Base-by-base conservation (phyloP, 495 filamentous ascomycete genomes). In the Penicillium bialowiezense region DNA sequence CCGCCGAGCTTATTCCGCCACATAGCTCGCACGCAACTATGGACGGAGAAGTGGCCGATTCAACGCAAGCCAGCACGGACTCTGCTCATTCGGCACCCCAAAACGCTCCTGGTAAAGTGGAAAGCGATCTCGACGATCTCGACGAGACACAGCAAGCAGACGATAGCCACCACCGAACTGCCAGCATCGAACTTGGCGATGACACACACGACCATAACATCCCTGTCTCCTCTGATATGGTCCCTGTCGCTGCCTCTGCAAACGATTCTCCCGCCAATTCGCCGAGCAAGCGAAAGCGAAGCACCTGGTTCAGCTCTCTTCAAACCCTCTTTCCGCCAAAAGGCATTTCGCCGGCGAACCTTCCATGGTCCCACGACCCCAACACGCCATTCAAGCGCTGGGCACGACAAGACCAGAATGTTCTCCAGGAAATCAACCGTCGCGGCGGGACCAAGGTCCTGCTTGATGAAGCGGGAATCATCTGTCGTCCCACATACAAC, bases 381-480 rank as follows among this genome's bases (percentile, higher is more conserved):
- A 56, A 67, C 26, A 75, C 73, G 2, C 69, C 72, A 0, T 72
- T 76, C 54, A 76, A 74, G 51, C 51, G 54, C 13, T 76, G 70
- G 70, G 69, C 66, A 10, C 52, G 63, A 23, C 67, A 63, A 8
- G 67, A 71, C 37, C 62, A 65, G 40, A 69, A 73, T 28, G 54
- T 68, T 13, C 33, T 64, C 15, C 67, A 70, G 14, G 57, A 55
- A 15, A 59, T 61, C 2, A 28, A 45, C 6, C 66, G 58, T 12
- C 64, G 65, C 12, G 69, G 70, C 1, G 61, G 69, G 3, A 41
- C 50, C 3, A 55, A 44, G 18, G 46, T 67, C 6, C 56, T 49
- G 14, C 29, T 66, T 5, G 68, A 74, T 47, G 64, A 66, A 14
- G 66, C 63, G 12, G 71, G 71, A 0, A 62, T 74, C 5, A 59